Evolutionary conservation across 352 stramenopile genomes (phyloP).

Genomic region (Phytophthora melonis): DNA sequence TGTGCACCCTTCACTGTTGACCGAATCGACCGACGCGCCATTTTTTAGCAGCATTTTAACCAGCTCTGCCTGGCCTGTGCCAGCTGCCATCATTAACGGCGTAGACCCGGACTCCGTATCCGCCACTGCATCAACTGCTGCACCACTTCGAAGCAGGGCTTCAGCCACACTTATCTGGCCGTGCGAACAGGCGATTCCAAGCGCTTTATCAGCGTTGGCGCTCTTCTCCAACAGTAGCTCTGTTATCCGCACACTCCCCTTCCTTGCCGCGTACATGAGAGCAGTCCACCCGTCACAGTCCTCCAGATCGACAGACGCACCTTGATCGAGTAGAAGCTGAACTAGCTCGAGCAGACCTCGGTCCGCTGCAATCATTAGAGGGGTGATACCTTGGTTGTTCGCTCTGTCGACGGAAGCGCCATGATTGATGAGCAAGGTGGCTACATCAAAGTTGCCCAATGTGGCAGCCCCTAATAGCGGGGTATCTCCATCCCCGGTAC

Average conservation of each 20-base stretch:
- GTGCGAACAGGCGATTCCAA: not conserved
- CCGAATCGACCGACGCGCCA: not conserved
- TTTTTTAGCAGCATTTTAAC: not conserved
- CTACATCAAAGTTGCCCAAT: not conserved
- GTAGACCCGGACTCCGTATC: not conserved
- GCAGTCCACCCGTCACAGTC: not conserved
- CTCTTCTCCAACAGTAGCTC: not conserved
- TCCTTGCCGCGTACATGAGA: not conserved
- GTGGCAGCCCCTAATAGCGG: not conserved
- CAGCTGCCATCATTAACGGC: conserved; percentile 4
- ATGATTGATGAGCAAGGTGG: not conserved
- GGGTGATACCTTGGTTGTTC: not conserved
- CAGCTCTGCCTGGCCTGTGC: not conserved
- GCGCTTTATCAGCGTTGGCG: not conserved
- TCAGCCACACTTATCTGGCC: not conserved
- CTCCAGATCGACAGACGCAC: not conserved
- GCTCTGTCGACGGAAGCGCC: not conserved
- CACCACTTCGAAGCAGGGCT: not conserved
- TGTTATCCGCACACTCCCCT: not conserved
- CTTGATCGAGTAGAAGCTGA: not conserved
- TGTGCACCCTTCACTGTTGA: not conserved
- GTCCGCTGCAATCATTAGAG: not conserved
- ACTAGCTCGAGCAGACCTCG: not conserved
- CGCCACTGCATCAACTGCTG: not conserved
- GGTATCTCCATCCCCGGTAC: not conserved